Evolutionary conservation across 1,284 basidiomycete species (phyloP).

Genomic region (Chalciporus sp.): DNA sequence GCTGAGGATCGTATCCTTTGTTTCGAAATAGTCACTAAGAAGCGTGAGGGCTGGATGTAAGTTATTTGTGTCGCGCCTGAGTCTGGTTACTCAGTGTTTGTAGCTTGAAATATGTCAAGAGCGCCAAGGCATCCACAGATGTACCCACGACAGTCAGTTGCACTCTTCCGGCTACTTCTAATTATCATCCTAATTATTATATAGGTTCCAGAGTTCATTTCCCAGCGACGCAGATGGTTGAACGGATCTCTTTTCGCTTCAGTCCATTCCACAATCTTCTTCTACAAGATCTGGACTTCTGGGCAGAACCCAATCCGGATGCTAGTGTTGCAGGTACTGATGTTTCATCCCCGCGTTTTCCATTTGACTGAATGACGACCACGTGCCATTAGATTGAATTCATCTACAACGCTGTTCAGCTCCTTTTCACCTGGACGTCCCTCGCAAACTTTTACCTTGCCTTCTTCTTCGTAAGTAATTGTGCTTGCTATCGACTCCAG

Average conservation of each 20-base stretch:
- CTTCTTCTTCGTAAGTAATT: conserved; percentile 72
- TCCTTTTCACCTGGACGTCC: conserved; percentile 84
- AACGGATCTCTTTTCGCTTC: conserved; percentile 89
- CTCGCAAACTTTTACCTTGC: conserved; percentile 83
- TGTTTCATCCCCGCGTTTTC: not conserved
- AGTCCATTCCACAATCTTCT: conserved; percentile 84
- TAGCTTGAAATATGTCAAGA: conserved; percentile 89
- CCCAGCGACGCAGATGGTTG: conserved; percentile 87
- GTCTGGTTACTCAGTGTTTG: conserved; percentile 12
- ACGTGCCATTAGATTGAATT: conserved; percentile 62
- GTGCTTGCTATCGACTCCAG: not conserved
- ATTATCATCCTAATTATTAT: not conserved
- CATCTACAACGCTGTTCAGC: conserved; percentile 79
- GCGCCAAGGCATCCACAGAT: conserved; percentile 87
- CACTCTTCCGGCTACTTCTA: not conserved
- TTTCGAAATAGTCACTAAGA: conserved; percentile 97
- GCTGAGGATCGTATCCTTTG: conserved; percentile 95
- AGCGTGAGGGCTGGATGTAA: conserved; percentile 78
- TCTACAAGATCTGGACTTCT: conserved; percentile 87
- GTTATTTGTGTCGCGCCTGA: conserved; percentile 31
- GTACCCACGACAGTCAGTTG: conserved; percentile 72
- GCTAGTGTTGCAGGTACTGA: conserved; percentile 66
- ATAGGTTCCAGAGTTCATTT: conserved; percentile 84
- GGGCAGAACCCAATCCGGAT: conserved; percentile 88
- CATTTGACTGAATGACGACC: conserved; percentile 1